Conservation (phyloP, 768 basidiomycete species). For the Lentinula guzmanii region DNA sequence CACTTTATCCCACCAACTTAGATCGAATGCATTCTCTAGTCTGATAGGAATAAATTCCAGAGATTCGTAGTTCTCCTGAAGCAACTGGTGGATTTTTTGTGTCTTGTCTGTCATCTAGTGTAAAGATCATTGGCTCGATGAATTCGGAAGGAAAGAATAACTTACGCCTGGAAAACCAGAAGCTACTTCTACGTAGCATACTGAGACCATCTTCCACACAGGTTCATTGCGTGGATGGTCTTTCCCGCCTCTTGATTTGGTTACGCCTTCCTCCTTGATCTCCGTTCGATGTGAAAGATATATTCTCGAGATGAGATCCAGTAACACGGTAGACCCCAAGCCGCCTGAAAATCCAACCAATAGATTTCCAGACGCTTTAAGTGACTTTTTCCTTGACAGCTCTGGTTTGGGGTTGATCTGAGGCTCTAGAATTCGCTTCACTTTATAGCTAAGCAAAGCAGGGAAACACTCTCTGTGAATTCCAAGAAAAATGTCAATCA, state of each 20-base stretch:
- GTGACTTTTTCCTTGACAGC: constrained; percentile 48
- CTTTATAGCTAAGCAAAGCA: constrained; percentile 55
- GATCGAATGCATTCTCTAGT: constrained; percentile 72
- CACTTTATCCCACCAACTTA: constrained; percentile 54
- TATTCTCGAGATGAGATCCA: constrained; percentile 58
- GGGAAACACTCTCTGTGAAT: constrained; percentile 56
- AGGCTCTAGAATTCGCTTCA: constrained; percentile 61
- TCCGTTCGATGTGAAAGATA: constrained; percentile 38
- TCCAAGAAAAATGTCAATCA: background rate
- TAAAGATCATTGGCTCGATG: constrained; percentile 11
- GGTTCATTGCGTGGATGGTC: constrained; percentile 58
- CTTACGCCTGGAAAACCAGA: constrained; percentile 57
- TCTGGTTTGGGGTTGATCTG: constrained; percentile 51
- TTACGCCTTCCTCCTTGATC: constrained; percentile 17
- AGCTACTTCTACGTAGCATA: constrained; percentile 69
- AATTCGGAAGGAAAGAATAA: constrained; percentile 7
- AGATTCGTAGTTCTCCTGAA: constrained; percentile 41
- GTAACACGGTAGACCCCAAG: constrained; percentile 64
- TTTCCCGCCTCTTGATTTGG: constrained; percentile 44
- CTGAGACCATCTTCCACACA: constrained; percentile 56
- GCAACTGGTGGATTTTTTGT: constrained; percentile 34
- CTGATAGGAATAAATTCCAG: constrained; percentile 59
- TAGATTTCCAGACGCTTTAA: constrained; percentile 66
- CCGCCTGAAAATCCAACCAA: constrained; percentile 76
- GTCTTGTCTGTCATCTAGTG: constrained; percentile 50